Conservation (phyloP, 257 asterid genomes). For the Plantago ovata region DNA sequence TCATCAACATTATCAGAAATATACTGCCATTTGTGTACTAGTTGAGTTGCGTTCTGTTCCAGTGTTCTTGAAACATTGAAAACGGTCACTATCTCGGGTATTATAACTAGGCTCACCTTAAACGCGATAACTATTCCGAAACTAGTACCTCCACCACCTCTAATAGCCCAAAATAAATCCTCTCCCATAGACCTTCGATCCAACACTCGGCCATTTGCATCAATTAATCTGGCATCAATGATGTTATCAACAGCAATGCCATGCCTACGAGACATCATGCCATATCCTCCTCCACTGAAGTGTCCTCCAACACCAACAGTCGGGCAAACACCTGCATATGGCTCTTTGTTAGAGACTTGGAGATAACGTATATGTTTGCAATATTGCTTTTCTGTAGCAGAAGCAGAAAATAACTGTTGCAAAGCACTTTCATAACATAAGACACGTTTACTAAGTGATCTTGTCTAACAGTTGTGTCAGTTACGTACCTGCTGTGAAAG, state of each 20-base stretch:
- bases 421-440: too few species aligned
- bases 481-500: slow-evolving; percentile 29
- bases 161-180: slow-evolving; percentile 49
- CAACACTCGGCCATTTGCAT: slow-evolving; percentile 27
- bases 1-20: slow-evolving; percentile 39
- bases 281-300: slow-evolving; percentile 47
- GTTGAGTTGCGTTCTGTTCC: slow-evolving; percentile 38
- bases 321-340: slow-evolving; percentile 35
- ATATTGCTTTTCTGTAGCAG: too few species aligned
- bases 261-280: slow-evolving; percentile 31
- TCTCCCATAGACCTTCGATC: slow-evolving; percentile 45
- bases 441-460: too few species aligned
- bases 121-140: slow-evolving; percentile 38
- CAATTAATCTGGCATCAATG: slow-evolving; percentile 33
- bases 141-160: slow-evolving; percentile 49
- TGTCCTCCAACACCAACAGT: slow-evolving; percentile 52
- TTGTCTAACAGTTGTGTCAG: too few species aligned
- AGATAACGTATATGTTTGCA: too few species aligned
- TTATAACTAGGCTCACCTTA: slow-evolving; percentile 26
- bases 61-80: slow-evolving; percentile 28
- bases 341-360: too few species aligned
- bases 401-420: too few species aligned
- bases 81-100: slow-evolving; percentile 33
- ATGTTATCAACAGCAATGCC: slow-evolving; percentile 34
- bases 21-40: slow-evolving; percentile 39